phyloP scores from a whole-genome alignment of 148 eudicot species.

The Rhododendron ferrugineum region DNA sequence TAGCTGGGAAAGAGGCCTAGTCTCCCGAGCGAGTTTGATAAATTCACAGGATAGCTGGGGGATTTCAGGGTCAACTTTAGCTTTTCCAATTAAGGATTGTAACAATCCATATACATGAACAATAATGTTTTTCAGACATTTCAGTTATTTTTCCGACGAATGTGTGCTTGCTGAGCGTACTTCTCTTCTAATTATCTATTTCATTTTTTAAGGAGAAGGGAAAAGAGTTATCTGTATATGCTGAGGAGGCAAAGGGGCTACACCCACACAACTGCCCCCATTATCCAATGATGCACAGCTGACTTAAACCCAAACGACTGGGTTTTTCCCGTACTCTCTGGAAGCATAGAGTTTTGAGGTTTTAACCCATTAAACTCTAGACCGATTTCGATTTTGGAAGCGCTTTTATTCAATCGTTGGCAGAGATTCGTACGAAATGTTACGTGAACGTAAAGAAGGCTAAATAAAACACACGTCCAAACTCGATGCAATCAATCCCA shows the following conservation, averaged over 20 bases:
- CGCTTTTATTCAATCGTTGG: background rate
- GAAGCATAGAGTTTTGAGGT: background rate
- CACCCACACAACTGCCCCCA: background rate
- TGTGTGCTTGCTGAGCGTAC: background rate
- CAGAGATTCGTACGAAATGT: background rate
- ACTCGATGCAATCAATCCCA: background rate
- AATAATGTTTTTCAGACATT: background rate
- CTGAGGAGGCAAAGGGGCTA: background rate
- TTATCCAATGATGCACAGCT: background rate
- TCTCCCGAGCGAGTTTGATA: background rate
- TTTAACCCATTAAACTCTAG: background rate
- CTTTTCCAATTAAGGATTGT: constrained; percentile 2
- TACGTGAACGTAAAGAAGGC: background rate
- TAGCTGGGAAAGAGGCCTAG: background rate
- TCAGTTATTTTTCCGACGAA: background rate
- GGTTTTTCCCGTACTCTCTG: background rate
- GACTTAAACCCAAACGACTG: background rate
- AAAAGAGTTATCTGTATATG: background rate
- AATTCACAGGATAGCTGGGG: background rate
- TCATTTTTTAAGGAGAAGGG: background rate
- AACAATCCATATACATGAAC: background rate
- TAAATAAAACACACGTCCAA: background rate
- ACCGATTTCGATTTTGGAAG: background rate
- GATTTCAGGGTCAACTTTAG: background rate
- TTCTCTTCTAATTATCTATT: background rate